A percentile compares a stretch with the other conserved stretches of the same genome.
These are phyloP conservation scores for Naumovozyma dairenensis DNA, from an alignment of 805 yeast species.

Conservation along the genomic window DNA sequence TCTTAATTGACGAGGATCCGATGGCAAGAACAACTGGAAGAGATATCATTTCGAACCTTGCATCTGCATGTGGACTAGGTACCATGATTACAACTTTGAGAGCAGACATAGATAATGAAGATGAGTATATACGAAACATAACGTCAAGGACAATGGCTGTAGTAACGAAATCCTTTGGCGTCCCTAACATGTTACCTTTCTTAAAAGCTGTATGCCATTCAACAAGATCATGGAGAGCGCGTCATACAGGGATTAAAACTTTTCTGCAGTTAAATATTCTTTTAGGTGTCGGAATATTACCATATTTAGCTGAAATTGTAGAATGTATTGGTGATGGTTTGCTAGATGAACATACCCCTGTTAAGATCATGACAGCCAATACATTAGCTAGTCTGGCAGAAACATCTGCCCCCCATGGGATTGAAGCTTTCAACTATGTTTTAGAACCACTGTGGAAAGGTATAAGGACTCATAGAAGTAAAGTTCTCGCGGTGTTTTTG, in stretches of 20 bases:
- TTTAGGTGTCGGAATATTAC: conserved; percentile 65
- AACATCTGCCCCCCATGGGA: conserved; percentile 78
- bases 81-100: conserved; percentile 70
- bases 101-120: conserved; percentile 73
- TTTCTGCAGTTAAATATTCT: conserved; percentile 66
- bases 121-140: conserved; percentile 67
- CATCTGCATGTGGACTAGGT: conserved; percentile 76
- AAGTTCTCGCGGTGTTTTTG: conserved; percentile 62
- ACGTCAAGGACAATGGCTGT: conserved; percentile 78
- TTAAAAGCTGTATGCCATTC: conserved; percentile 70
- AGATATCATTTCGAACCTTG: conserved; percentile 62
- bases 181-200: conserved; percentile 65
- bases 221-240: conserved; percentile 67
- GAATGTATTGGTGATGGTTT: conserved; percentile 49
- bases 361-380: conserved; percentile 60
- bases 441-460: conserved; percentile 79
- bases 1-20: conserved; percentile 69
- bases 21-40: conserved; percentile 69
- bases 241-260: conserved; percentile 72
- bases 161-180: conserved; percentile 70
- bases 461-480: conserved; percentile 65
- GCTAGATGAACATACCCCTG: conserved; percentile 56
- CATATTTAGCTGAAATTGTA: conserved; percentile 58
- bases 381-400: conserved; percentile 72
- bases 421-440: conserved; percentile 69